These are phyloP conservation scores for Aegilops sharonensis DNA, from an alignment of 176 grass and related monocot species.

Conservation along the genomic window DNA sequence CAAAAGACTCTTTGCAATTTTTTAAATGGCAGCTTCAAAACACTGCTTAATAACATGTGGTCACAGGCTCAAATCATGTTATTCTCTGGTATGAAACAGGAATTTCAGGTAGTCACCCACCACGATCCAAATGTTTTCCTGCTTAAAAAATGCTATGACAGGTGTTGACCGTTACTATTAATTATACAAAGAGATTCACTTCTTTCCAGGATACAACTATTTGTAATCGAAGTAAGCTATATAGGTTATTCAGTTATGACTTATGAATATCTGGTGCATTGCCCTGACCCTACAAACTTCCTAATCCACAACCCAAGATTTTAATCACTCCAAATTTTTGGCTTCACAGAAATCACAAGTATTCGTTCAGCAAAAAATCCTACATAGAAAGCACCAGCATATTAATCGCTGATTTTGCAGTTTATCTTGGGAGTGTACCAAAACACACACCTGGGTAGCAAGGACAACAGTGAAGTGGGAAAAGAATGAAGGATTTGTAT, in stretches of 20 bases:
- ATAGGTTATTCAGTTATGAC: not conserved
- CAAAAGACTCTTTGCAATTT: not conserved
- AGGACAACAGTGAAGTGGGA: constrained; percentile 74
- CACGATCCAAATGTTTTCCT: no score
- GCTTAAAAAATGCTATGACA: not conserved
- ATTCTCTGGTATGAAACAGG: not conserved
- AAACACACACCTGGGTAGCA: constrained; percentile 66
- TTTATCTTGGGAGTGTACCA: not conserved
- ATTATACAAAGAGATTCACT: not conserved
- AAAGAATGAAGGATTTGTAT: constrained; percentile 78
- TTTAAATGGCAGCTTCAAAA: not conserved
- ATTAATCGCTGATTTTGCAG: not conserved
- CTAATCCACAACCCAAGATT: not conserved
- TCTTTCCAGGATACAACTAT: not conserved
- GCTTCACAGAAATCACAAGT: not conserved
- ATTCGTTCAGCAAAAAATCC: constrained; percentile 9
- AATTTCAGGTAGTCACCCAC: not conserved
- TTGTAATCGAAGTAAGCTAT: not conserved
- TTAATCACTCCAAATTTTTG: not conserved
- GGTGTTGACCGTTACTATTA: not conserved
- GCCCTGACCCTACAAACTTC: not conserved
- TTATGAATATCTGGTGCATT: not conserved
- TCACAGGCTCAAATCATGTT: not conserved
- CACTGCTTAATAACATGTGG: not conserved
- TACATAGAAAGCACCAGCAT: not conserved